Evolutionary conservation across 371 early-diverging fungal genomes (phyloP), one percentile per base, ranked within the genome.

Genomic region (Dinochytrium kinnereticum): DNA sequence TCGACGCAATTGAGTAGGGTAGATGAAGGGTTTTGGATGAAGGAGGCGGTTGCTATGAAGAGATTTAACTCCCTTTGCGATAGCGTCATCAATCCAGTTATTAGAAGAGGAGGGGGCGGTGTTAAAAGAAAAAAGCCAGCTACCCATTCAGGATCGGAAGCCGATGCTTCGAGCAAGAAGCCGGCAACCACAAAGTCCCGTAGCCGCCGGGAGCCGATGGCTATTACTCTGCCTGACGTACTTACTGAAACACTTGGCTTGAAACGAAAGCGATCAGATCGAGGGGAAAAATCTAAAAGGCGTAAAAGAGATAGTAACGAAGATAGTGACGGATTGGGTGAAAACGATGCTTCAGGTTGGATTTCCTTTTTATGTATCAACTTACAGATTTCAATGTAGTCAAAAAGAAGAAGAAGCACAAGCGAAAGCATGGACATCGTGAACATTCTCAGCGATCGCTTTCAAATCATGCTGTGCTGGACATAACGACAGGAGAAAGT

Each of bases 11-110:
- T 68, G 37, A 80, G 78, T 39, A 69, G 71, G 36, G 73, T 81
- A 67, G 83, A 82, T 59, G 82, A 83, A 37, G 78, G 75, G 50
- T 85, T 85, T 59, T 85, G 86, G 86, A 83, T 83, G 84, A 69
- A 78, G 15, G 84, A 85, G 61, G 72, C 78, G 17, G 78, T 82
- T 40, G 79, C 80, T 0, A 69, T 79, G 49, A 80, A 81, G 65
- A 49, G 86, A 2, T 78, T 85, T 65, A 80, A 82, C 59, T 66
- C 76, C 1, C 78, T 85, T 21, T 75, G 76, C 70, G 80, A 83
- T 44, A 70, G 77, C 24, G 78, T 79, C 15, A 3, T 76, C 34
- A 78, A 76, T 24, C 76, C 76, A 30, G 39, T 44, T 37, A 64
- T 59, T 33, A 67, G 59, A 50, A 51, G 76, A 21, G 72, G 72